Evolutionary conservation across 2,329 filamentous ascomycete genomes (phyloP), one percentile per base, ranked within the genome.

Genomic region (Zymoseptoria brevis): DNA sequence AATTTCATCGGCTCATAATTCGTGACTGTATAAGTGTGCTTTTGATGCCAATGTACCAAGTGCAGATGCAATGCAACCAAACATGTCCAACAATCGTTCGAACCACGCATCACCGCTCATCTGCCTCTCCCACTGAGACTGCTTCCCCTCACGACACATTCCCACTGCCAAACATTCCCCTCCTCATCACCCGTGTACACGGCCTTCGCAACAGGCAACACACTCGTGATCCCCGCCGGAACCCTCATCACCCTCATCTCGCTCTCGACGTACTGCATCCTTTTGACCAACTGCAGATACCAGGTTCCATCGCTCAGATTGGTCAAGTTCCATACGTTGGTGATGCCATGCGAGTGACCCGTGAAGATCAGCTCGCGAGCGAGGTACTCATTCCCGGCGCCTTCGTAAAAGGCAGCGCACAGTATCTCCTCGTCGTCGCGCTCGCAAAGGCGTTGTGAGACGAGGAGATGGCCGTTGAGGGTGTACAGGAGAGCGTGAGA

Each of bases 161-260:
- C 71, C 73, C 73, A 75, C 51, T 72, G 68, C 62, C 66, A 74
- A 21, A 99, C 93, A 79, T 87, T 82, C 29, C 94, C 94, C 64
- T 91, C 88, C 64, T 97, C 94, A 76, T 97, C 94, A 2, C 93
- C 94, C 0, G 92, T 96, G 74, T 96, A 97, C 8, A 97, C 86
- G 62, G 87, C 82, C 63, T 87, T 86, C 56, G 89, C 85, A 81
- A 92, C 88, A 2, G 93, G 88, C 58, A 89, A 80, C 56, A 99
- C 88, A 71, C 89, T 95, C 45, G 89, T 96, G 61, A 97, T 92
- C 0, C 87, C 86, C 1, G 87, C 86, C 49, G 69, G 84, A 75
- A 71, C 83, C 77, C 80, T 80, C 86, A 54, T 83, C 84, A 65
- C 81, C 83, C 80, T 80, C 86, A 54, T 83, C 84, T 65, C 81